Base-by-base conservation (phyloP, 208 protist genomes). In the Strigomonas galati region DNA sequence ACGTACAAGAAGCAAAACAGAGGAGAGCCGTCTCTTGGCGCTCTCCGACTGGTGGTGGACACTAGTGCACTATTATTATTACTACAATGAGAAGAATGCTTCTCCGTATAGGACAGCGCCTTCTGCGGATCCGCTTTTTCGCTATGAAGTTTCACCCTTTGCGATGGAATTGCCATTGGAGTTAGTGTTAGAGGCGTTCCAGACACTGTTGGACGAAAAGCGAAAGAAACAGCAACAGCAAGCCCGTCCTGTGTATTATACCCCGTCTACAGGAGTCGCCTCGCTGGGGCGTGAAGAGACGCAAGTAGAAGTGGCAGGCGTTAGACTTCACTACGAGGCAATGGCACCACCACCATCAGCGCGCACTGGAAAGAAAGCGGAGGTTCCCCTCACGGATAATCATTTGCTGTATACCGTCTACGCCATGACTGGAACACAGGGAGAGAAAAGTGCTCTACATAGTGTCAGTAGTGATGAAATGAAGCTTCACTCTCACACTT, bases 101-200 rank as follows among this genome's bases (percentile, higher is more conserved):
- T 28, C n/a, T 28, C n/a, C 17, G 7, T 23, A 59, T 30, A 59
- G 26, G 15, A 37, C n/a, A 7, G 26, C 28, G 54, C n/a, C n/a
- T n/a, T n/a, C n/a, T n/a, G n/a, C n/a, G n/a, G 17, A 48, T 48
- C 10, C 17, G 17, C 40, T 59, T 37, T 30, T 59, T 23, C 54
- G 40, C 54, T 59, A 59, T 37, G n/a, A n/a, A n/a, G n/a, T n/a
- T n/a, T 59, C 54, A 10, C 54, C 30, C 26, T 59, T 59, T 59
- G 54, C 30, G 54, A 43, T 59, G 54, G 54, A 59, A 17, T 17
- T 59, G 15, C 40, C 54, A 24, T 21, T 59, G 7, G 54, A 59
- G 23, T 37, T 59, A 30, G 9, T 59, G 21, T 17, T 59, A 5
- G 14, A 23, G 14, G 54, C 54, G 5, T 17, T 59, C 12, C 9